Conservation (phyloP, 2,329 filamentous ascomycete species). For the Penicillium sp. region DNA sequence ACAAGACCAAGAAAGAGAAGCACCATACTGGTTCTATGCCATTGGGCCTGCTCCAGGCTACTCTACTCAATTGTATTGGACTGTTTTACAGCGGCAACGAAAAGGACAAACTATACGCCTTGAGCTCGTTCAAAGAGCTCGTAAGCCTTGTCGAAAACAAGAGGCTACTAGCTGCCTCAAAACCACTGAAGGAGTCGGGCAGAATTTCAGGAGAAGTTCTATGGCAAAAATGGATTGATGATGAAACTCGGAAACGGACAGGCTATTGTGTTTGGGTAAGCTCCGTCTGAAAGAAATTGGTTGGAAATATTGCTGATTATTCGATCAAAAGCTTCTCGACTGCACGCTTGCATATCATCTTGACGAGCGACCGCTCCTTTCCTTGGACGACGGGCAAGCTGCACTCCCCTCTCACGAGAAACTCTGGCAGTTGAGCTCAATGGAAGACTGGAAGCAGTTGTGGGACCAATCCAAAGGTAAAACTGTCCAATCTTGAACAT, state of each 20-base stretch:
- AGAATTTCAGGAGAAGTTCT: constrained; percentile 15
- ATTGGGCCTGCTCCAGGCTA: constrained; percentile 34
- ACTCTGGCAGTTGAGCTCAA: constrained; percentile 42
- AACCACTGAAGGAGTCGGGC: constrained; percentile 8
- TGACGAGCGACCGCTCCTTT: constrained; percentile 37
- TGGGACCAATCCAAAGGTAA: constrained; percentile 27
- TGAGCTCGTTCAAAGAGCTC: constrained; percentile 33
- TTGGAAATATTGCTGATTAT: neutral
- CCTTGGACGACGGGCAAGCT: constrained; percentile 44
- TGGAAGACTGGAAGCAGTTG: constrained; percentile 35
- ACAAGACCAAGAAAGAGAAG: constrained; percentile 30
- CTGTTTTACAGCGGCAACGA: constrained; percentile 31
- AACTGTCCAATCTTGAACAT: neutral
- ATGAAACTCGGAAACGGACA: constrained; percentile 41
- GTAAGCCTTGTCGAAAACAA: constrained; percentile 25
- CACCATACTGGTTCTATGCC: constrained; percentile 10
- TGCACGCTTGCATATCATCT: constrained; percentile 45
- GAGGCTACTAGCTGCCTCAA: constrained; percentile 23
- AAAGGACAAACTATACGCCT: constrained; percentile 24
- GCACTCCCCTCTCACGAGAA: constrained; percentile 45
- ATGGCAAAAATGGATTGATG: constrained; percentile 42
- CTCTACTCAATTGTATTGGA: constrained; percentile 36
- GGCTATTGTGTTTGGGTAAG: constrained; percentile 49
- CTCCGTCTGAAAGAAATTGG: neutral
- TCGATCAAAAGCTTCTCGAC: constrained; percentile 40